Evolutionary conservation across 495 filamentous ascomycete genomes (phyloP).

Genomic region (Annulohypoxylon maeteangense): DNA sequence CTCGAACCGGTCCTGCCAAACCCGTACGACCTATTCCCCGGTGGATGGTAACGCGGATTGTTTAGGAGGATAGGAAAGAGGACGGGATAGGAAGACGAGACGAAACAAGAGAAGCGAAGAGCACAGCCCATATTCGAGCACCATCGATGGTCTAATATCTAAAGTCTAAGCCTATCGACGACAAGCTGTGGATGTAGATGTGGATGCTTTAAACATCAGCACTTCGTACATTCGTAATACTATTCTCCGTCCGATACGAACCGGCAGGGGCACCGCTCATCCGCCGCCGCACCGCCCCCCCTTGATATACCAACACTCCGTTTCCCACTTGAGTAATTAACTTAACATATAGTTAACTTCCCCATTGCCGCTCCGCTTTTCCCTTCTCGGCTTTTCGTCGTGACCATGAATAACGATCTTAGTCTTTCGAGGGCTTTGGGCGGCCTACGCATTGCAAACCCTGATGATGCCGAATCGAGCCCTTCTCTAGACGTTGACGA

Average conservation of each 20-base stretch:
- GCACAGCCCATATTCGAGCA: slow-evolving; percentile 6
- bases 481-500: slow-evolving; percentile 58
- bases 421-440: slow-evolving; percentile 93
- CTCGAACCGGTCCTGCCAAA: slow-evolving; percentile 16
- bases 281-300: slow-evolving; percentile 3
- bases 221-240: slow-evolving; percentile 14
- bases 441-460: slow-evolving; percentile 96
- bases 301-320: slow-evolving; percentile 30
- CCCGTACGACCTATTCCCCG: slow-evolving; percentile 1
- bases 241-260: slow-evolving; percentile 23
- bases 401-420: slow-evolving; percentile 86
- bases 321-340: slow-evolving; percentile 11
- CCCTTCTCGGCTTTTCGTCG: slow-evolving; percentile 28
- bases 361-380: neutral
- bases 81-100: neutral
- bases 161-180: slow-evolving; percentile 13
- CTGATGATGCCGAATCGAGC: slow-evolving; percentile 79
- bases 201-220: neutral
- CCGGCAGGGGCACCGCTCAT: slow-evolving; percentile 1
- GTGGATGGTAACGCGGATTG: slow-evolving; percentile 2
- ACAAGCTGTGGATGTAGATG: slow-evolving; percentile 13
- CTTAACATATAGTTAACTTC: slow-evolving; percentile 29
- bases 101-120: neutral
- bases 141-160: slow-evolving; percentile 24
- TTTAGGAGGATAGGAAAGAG: neutral